phyloP scores from a whole-genome alignment of 2,329 filamentous ascomycete genomes.

The Fusarium sp. region DNA sequence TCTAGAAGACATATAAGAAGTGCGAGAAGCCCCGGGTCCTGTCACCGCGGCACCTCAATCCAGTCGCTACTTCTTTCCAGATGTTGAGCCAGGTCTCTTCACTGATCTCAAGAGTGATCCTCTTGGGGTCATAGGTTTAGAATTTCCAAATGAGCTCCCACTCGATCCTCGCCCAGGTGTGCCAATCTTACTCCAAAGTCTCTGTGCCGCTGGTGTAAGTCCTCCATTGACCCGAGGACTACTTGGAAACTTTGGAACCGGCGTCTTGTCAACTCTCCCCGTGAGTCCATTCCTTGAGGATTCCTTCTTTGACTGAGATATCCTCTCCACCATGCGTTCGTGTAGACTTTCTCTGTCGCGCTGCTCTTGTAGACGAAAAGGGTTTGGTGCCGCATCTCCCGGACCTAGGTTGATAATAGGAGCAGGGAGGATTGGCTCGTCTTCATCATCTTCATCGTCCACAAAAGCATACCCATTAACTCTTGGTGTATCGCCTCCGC shows the following conservation, averaged over 20 bases:
- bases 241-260: constrained; percentile 77
- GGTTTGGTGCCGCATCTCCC: constrained; percentile 76
- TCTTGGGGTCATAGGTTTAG: constrained; percentile 54
- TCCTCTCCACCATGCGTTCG: constrained; percentile 86
- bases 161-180: constrained; percentile 55
- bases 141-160: constrained; percentile 50
- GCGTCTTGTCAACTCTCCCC: constrained; percentile 68
- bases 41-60: neutral
- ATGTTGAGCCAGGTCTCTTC: constrained; percentile 43
- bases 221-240: constrained; percentile 67
- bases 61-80: constrained; percentile 18
- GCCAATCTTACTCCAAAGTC: constrained; percentile 72
- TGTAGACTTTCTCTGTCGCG: constrained; percentile 84
- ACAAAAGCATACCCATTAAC: constrained; percentile 97
- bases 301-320: constrained; percentile 76
- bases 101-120: constrained; percentile 55
- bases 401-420: constrained; percentile 68
- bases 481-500: constrained; percentile 79
- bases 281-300: constrained; percentile 69
- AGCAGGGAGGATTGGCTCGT: constrained; percentile 38
- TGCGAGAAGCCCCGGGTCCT: neutral
- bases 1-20: too few species aligned
- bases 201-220: constrained; percentile 80
- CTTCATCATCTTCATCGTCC: constrained; percentile 76
- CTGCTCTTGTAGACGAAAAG: constrained; percentile 82